Evolutionary conservation across 2,329 filamentous ascomycete genomes (phyloP), one percentile per base, ranked within the genome.

Genomic region (Diaporthe vaccinii): DNA sequence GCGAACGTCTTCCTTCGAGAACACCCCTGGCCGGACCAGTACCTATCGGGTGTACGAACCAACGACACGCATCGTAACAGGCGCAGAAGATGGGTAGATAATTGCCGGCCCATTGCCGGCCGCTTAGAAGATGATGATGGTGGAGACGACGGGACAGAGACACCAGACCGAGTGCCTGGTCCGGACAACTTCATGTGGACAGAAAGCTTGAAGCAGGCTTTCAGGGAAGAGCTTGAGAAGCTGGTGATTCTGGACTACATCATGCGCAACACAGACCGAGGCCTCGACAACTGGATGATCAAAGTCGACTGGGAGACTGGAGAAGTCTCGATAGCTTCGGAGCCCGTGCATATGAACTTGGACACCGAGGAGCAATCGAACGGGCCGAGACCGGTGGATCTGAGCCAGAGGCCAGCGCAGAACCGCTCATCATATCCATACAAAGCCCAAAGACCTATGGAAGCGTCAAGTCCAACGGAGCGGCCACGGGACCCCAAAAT

Each of bases 261-360:
- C 78, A 99, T 99, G 97, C 92, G 97, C 75, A 99, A 99, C 82
- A 99, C 97, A 2, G 97, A 99, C 83, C 91, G 97, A 84, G 97
- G 97, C 2, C 87, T 98, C 74, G 97, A 99, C 83, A 99, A 99
- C 80, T 99, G 97, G 97, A 99, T 99, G 97, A 95, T 99, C 82
- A 97, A 95, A 83, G 94, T 99, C 44, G 96, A 99, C 83, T 95
- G 92, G 89, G 91, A 95, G 79, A 92, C 90, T 3, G 92, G 97
- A 80, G 91, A 93, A 80, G 96, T 97, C 17, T 95, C 94, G 10
- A 95, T 99, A 78, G 93, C 93, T 22, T 95, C 95, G 0, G 95
- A 98, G 76, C 95, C 96, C 15, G 86, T 90, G 59, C 89, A 90
- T 39, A 84, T 97, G 87, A 81, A 94, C 88, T 86, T 88, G 88